A percentile compares a stretch with the other conserved stretches of the same genome.
phyloP scores from a whole-genome alignment of 2,329 filamentous ascomycete genomes.

The Microdochium bolleyi region DNA sequence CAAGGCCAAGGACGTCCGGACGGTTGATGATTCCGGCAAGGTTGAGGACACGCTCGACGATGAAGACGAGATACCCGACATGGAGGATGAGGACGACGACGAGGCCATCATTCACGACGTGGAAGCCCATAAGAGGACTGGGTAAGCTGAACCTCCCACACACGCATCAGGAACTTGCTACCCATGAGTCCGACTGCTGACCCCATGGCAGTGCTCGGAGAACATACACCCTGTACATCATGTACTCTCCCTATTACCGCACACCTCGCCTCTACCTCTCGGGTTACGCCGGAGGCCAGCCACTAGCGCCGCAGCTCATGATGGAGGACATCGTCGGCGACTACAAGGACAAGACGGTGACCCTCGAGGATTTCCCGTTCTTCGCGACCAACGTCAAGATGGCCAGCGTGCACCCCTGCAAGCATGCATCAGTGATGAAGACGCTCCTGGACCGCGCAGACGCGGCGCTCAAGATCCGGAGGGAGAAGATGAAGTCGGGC shows the following conservation, averaged over 20 bases:
- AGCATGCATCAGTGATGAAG: conserved; percentile 97
- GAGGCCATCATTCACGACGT: conserved; percentile 90
- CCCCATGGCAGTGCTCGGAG: conserved; percentile 57
- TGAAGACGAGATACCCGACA: conserved; percentile 86
- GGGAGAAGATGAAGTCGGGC: conserved; percentile 67
- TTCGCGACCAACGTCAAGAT: conserved; percentile 90
- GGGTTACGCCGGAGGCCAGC: conserved; percentile 77
- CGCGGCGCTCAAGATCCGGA: conserved; percentile 79
- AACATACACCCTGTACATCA: conserved; percentile 98
- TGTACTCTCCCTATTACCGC: conserved; percentile 93
- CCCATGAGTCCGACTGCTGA: conserved; percentile 10
- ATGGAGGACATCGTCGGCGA: conserved; percentile 96
- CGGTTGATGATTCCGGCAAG: conserved; percentile 83
- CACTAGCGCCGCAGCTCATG: conserved; percentile 76
- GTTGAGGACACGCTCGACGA: conserved; percentile 67
- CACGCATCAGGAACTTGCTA: background rate
- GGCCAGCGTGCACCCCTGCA: conserved; percentile 94
- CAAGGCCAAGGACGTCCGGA: conserved; percentile 73
- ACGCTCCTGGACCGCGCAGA: conserved; percentile 91
- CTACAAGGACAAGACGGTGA: conserved; percentile 98
- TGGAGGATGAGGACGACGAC: conserved; percentile 94
- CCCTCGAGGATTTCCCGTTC: conserved; percentile 94
- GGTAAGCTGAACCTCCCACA: conserved; percentile 27
- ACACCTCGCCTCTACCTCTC: conserved; percentile 93
- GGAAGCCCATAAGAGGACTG: conserved; percentile 35